Evolutionary conservation across 441 rosid species (phyloP).

Genomic region (Erodium trifolium): DNA sequence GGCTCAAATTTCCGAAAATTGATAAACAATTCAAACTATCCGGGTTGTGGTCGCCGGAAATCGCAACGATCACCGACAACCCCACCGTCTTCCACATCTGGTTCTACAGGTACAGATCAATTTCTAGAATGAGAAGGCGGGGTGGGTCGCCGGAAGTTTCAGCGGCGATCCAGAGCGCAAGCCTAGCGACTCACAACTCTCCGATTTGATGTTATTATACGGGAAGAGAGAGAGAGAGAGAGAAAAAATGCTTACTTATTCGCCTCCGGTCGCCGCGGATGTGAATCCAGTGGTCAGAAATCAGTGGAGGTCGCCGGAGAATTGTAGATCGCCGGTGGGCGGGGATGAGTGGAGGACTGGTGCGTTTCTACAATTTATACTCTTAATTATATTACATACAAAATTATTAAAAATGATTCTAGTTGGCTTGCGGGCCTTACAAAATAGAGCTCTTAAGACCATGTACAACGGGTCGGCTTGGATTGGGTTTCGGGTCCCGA

Average conservation of each 20-base stretch:
- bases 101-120: too few relatives aligned
- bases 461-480: too few relatives aligned
- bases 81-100: too few relatives aligned
- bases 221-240: not conserved
- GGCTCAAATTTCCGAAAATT: not conserved
- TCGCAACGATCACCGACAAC: not conserved
- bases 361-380: too few relatives aligned
- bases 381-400: too few relatives aligned
- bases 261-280: not conserved
- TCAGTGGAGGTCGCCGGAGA: not conserved
- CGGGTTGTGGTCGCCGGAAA: slow-evolving; percentile 1
- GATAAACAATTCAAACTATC: not conserved
- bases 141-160: too few relatives aligned
- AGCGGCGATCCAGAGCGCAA: too few relatives aligned
- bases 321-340: not conserved
- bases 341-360: not conserved
- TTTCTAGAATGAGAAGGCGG: too few relatives aligned
- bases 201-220: not conserved
- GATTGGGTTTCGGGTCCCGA: too few relatives aligned
- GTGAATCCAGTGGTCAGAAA: not conserved
- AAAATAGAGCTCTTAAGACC: too few relatives aligned
- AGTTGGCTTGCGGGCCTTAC: too few relatives aligned
- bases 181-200: not conserved
- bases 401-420: too few relatives aligned
- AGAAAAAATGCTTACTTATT: not conserved